phyloP scores from a whole-genome alignment of 139 green algal species.

The Closterium sp. region DNA sequence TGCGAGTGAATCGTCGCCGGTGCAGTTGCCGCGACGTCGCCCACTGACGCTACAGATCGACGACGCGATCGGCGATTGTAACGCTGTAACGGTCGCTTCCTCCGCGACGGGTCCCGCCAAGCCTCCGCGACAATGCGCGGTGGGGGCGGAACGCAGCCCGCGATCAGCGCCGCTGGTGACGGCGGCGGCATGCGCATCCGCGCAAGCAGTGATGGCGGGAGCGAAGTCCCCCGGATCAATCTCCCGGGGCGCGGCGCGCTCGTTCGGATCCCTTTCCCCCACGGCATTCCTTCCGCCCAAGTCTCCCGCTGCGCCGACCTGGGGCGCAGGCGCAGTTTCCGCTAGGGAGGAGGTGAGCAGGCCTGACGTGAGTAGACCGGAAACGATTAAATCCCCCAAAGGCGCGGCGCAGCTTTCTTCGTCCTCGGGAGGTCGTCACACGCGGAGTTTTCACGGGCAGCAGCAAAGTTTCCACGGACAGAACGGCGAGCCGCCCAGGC shows the following conservation, averaged over 20 bases:
- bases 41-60: neutral
- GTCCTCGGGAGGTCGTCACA: too few species aligned
- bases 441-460: too few species aligned
- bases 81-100: neutral
- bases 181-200: too few species aligned
- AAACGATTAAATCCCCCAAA: too few species aligned
- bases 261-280: too few species aligned
- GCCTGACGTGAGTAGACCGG: too few species aligned
- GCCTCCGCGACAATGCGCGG: neutral
- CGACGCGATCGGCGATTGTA: neutral
- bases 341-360: too few species aligned
- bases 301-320: neutral
- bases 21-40: neutral
- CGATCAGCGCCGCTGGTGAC: neutral
- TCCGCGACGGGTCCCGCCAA: neutral
- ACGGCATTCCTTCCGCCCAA: neutral
- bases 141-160: neutral
- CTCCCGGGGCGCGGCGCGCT: neutral
- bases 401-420: too few species aligned
- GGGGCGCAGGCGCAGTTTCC: too few species aligned
- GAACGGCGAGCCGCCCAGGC: too few species aligned
- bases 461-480: too few species aligned
- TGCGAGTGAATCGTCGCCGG: neutral
- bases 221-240: neutral
- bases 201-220: too few species aligned